Evolutionary conservation across 352 stramenopile genomes (phyloP), one percentile per base, ranked within the genome.

Genomic region (Hyaloperonospora brassicae): DNA sequence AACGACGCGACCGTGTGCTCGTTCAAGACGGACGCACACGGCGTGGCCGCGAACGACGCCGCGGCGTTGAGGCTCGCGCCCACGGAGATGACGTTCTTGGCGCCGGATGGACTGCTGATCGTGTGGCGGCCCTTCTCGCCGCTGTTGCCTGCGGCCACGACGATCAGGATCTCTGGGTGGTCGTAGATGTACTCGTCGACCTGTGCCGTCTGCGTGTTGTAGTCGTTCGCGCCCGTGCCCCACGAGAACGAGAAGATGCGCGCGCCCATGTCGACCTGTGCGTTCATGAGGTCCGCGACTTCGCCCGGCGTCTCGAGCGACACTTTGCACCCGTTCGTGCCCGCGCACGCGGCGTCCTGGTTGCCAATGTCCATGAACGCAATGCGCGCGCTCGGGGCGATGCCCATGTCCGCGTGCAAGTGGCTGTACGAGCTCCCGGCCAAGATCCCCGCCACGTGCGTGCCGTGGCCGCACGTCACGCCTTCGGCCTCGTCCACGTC

Each of bases 361-460:
- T 85, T 79, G 5, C 77, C 82, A 51, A 96, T 89, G 53, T 96
- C 87, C 72, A 95, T 92, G 47, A 96, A 93, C 1, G 86, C 84
- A 47, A 95, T 81, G 25, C 84, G 81, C 0, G 87, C 80, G 27
- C 72, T 83, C 9, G 78, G 84, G 8, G 86, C 87, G 39, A 89
- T 89, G 22, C 86, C 86, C 8, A 87, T 49, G 44, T 87, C 66
- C 13, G 46, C 55, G 25, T 69, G 55, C 25, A 58, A 54, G 14
- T 55, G 40, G 22, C 62, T 78, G 36, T 68, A 69, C 10, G 76
- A 84, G 40, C 68, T 87, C 8, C 87, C 87, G 0, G 75, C 80
- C 2, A 90, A 54, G 21, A 93, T 86, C 1, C 86, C 87, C 0
- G 76, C 81, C 9, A 96, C 86, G 63, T 96, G 87, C 1, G 87